phyloP scores from a whole-genome alignment of 257 asterid species.

The Salvia miltiorrhiza region DNA sequence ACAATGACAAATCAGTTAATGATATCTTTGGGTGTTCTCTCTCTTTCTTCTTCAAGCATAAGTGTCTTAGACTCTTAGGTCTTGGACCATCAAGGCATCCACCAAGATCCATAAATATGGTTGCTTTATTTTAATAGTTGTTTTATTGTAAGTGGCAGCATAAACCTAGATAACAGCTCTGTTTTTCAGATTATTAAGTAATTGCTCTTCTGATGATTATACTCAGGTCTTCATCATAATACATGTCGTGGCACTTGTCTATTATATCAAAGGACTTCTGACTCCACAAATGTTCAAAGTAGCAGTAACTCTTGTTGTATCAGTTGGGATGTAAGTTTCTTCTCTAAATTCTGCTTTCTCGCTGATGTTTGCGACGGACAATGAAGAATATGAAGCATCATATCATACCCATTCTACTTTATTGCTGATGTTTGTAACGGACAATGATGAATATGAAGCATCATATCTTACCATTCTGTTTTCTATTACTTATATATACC shows the following conservation, averaged over 20 bases:
- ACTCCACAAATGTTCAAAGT: conserved; percentile 95
- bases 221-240: conserved; percentile 82
- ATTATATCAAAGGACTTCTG: conserved; percentile 85
- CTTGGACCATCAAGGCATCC: background rate
- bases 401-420: background rate
- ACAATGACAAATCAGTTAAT: background rate
- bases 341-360: conserved; percentile 15
- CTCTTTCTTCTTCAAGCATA: background rate
- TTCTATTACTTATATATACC: background rate
- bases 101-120: background rate
- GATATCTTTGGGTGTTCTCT: background rate
- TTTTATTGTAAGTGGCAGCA: background rate
- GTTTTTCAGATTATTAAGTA: conserved; percentile 16
- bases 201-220: conserved; percentile 21
- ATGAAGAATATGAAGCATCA: conserved; percentile 10
- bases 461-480: background rate
- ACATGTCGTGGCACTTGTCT: conserved; percentile 92
- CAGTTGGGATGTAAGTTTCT: conserved; percentile 77
- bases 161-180: background rate
- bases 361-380: conserved; percentile 4
- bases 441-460: conserved; percentile 10
- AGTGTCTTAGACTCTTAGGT: background rate
- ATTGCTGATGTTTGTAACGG: conserved; percentile 4
- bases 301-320: conserved; percentile 85
- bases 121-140: background rate